Base-by-base conservation (phyloP, 352 stramenopile species). In the Phytophthora idaei region DNA sequence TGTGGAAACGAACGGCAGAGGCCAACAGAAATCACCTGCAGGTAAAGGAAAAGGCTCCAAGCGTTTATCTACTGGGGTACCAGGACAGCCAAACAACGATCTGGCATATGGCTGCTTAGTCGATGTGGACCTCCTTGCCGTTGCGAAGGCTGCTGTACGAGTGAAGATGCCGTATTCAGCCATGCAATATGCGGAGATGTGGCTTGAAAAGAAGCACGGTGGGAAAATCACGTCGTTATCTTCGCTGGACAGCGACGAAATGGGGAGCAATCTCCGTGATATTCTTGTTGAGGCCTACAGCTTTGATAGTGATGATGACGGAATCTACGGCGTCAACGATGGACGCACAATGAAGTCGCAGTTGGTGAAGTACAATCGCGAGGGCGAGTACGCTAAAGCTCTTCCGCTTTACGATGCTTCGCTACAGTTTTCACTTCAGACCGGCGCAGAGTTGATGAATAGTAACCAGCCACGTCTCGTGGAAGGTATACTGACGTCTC, bases 161-260 rank as follows among this genome's bases (percentile, higher is more conserved):
- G 84, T 89, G 4, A 90, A 95, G 47, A 94, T 96, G 85, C 89
- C 89, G 7, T 96, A 93, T 49, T 93, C 87, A 17, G 86, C 89
- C 1, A 94, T 96, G 83, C 89, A 96, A 54, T 96, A 91, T 55
- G 82, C 92, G n/a, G 89, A 96, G 59, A 90, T 93, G 86, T 93
- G 85, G 80, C 61, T 96, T 4, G 89, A 96, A 68, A 68, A 76
- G 11, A 69, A 72, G 4, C 50, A 90, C 17, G 85, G 81, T 3
- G 78, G 77, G 0, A 77, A 77, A 47, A 62, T 91, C 1, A 78
- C 78, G 1, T 74, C 72, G 29, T 36, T 89, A 17, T 79, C 71
- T 27, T 67, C 58, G 1, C 48, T 72, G 17, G 55, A 47, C 7
- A 70, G 73, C 31, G 64, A 74, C n/a, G 52, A 77, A n/a, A 46